Base-by-base conservation (phyloP, 2,329 filamentous ascomycete species). In the Herpotrichia juniperi region DNA sequence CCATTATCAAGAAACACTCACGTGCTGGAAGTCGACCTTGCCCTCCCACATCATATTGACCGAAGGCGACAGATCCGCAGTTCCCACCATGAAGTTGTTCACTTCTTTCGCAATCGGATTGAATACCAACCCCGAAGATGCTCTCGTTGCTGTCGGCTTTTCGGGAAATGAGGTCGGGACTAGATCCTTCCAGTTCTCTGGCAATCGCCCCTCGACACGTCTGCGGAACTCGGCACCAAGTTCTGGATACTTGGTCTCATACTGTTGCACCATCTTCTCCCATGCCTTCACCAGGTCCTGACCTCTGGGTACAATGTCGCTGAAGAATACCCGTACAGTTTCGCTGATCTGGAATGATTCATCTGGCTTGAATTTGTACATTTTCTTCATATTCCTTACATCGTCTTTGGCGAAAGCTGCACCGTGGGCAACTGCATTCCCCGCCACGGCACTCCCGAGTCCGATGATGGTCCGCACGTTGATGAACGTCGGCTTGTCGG, bases 71-170 rank as follows among this genome's bases (percentile, higher is more conserved):
- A 61, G 73, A 74, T 86, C 88, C 34, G 54, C 46, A 6, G 53
- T 62, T 80, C 90, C 78, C 83, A 96, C 91, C 78, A 94, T 88
- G 88, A 97, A 97, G 67, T 81, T 81, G 84, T 97, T 97, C 65
- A 97, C 78, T 77, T 96, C 92, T 70, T 97, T 88, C 51, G 82
- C 81, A 3, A 85, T 67, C 0, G 82, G 81, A 54, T 84, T 85
- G 57, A 77, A 78, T 1, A 81, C 76, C 3, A 82, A 59, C 0
- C 80, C 81, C 5, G 78, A 75, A 0, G 79, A 80, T 56, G 81
- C 81, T 45, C 81, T 72, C 2, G 80, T 79, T 0, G 81, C 71
- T 0, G 80, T 84, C 0, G 77, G 75, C 8, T 71, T 68, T 2
- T 74, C 76, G 0, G 81, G 77, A 55, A 83, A 77, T 42, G 74